Evolutionary conservation across 2,329 filamentous ascomycete species (phyloP).

Genomic region (Fusarium equiseti): DNA sequence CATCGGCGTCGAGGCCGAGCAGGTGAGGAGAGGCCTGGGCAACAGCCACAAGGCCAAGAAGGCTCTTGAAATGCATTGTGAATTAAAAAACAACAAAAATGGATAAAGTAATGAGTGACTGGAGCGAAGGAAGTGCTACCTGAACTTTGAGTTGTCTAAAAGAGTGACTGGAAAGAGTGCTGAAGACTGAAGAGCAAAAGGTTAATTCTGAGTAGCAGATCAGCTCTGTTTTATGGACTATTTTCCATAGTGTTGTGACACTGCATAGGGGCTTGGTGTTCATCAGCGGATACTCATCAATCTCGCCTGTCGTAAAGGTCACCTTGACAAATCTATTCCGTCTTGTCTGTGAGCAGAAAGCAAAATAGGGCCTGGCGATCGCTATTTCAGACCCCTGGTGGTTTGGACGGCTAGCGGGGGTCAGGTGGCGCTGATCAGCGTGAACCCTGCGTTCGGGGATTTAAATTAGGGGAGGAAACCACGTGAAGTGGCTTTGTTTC

Average conservation of each 20-base stretch:
- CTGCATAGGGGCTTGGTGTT: background rate
- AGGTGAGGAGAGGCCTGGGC: conserved; percentile 39
- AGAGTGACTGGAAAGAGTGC: conserved; percentile 37
- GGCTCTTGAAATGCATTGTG: conserved; percentile 33
- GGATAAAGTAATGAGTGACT: conserved; percentile 37
- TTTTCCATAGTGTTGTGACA: background rate
- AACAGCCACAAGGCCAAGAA: conserved; percentile 39
- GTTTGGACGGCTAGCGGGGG: background rate
- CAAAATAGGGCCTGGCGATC: conserved; percentile 26
- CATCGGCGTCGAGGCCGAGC: conserved; percentile 6
- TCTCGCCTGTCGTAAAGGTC: conserved; percentile 8
- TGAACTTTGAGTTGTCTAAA: conserved; percentile 14
- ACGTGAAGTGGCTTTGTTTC: background rate
- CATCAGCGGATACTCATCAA: conserved; percentile 8
- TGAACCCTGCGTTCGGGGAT: conserved; percentile 7
- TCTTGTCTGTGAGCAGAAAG: background rate
- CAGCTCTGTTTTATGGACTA: conserved; percentile 9
- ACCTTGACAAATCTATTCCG: background rate
- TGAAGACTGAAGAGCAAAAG: conserved; percentile 16
- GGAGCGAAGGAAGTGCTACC: conserved; percentile 32
- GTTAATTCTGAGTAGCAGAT: background rate
- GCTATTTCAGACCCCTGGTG: conserved; percentile 24
- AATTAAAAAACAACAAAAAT: conserved; percentile 29
- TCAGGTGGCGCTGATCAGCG: conserved; percentile 18
- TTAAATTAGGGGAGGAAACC: conserved; percentile 11